phyloP scores from a whole-genome alignment of 345 rosid species.

The Combretum micranthum region DNA sequence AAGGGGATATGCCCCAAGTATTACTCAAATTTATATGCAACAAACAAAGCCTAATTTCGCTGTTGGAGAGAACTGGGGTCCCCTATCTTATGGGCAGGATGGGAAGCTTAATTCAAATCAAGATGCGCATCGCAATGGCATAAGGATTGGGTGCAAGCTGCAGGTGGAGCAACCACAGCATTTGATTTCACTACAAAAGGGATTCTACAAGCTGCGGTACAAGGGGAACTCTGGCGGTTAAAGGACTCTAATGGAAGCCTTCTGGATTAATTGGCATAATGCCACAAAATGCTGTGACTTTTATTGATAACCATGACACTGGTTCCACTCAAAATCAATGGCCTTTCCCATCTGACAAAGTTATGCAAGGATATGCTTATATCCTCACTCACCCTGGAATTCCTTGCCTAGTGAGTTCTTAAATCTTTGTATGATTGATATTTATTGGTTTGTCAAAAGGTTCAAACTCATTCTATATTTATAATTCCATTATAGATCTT shows the following conservation, averaged over 20 bases:
- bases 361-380: constrained; percentile 85
- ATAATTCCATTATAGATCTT: neutral
- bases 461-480: neutral
- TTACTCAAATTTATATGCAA: constrained; percentile 45
- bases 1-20: constrained; percentile 52
- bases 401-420: constrained; percentile 53
- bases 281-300: constrained; percentile 75
- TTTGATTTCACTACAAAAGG: constrained; percentile 92
- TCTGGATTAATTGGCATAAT: constrained; percentile 66
- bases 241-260: constrained; percentile 62
- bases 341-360: constrained; percentile 75
- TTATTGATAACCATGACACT: constrained; percentile 78
- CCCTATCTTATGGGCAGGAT: constrained; percentile 41
- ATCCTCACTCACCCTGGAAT: constrained; percentile 82
- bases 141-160: constrained; percentile 59
- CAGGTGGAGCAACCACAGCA: constrained; percentile 52
- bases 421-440: neutral
- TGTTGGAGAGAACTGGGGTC: constrained; percentile 75
- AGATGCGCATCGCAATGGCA: constrained; percentile 46
- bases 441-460: neutral
- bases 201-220: constrained; percentile 64
- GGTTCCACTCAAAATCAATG: constrained; percentile 52
- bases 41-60: constrained; percentile 58
- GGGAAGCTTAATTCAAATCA: constrained; percentile 46
- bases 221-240: constrained; percentile 74